phyloP scores from a whole-genome alignment of 352 stramenopile species.

The Globisporangium acanthophoron region DNA sequence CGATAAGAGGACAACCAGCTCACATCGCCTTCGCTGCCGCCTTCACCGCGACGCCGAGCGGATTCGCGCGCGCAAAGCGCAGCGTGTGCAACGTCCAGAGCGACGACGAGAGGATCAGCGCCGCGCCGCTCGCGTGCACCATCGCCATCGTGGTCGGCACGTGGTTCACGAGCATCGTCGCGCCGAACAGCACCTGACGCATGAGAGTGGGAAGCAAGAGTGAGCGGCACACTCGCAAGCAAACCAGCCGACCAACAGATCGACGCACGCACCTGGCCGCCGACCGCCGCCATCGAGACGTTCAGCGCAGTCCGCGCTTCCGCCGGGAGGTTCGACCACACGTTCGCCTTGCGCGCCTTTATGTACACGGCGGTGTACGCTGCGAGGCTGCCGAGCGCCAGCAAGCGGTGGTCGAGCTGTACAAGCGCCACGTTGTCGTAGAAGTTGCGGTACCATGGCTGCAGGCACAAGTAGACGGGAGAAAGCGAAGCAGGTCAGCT shows the following conservation, averaged over 20 bases:
- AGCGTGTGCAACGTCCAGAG: slow-evolving; percentile 63
- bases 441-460: slow-evolving; percentile 89
- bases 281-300: slow-evolving; percentile 44
- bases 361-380: slow-evolving; percentile 45
- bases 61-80: slow-evolving; percentile 46
- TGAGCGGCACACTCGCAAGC: neutral
- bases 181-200: slow-evolving; percentile 84
- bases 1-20: neutral
- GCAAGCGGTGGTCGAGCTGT: slow-evolving; percentile 94
- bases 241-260: neutral
- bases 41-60: slow-evolving; percentile 23
- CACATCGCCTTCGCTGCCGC: slow-evolving; percentile 10
- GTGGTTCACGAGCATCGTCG: slow-evolving; percentile 94
- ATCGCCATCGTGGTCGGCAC: slow-evolving; percentile 92
- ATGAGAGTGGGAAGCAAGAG: neutral
- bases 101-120: slow-evolving; percentile 49
- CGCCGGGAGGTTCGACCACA: slow-evolving; percentile 67
- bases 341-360: slow-evolving; percentile 46
- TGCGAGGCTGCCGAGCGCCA: slow-evolving; percentile 85
- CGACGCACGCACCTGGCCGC: slow-evolving; percentile 26
- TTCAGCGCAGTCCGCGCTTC: slow-evolving; percentile 53
- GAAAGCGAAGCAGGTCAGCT: neutral
- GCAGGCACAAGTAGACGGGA: neutral
- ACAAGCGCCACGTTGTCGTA: slow-evolving; percentile 96
- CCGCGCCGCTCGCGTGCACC: slow-evolving; percentile 82